These are phyloP conservation scores for Flaveria robusta DNA, from an alignment of 129 eudicot genomes.

Conservation along the genomic window DNA sequence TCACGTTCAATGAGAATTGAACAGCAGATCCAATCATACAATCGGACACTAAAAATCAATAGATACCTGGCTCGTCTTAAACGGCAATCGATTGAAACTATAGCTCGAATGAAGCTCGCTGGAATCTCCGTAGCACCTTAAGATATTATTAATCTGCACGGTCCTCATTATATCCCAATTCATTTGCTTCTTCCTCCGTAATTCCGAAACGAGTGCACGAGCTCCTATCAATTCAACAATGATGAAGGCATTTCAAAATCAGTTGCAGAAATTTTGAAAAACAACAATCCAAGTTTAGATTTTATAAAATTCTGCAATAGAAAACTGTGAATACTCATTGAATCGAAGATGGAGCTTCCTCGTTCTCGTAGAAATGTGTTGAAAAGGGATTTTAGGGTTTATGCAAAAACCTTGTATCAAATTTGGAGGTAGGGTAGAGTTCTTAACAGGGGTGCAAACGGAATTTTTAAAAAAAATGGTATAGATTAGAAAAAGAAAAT, in stretches of 20 bases:
- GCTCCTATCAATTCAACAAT: constrained; percentile 31
- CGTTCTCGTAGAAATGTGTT: constrained; percentile 23
- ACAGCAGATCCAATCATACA: background rate
- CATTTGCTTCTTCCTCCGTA: constrained; percentile 31
- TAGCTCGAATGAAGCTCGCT: constrained; percentile 14
- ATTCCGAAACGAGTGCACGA: constrained; percentile 27
- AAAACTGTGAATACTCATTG: constrained; percentile 27
- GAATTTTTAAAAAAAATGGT: too few species aligned
- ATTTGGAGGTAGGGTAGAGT: background rate
- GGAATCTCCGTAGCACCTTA: constrained; percentile 15
- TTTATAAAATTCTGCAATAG: background rate
- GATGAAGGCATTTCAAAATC: constrained; percentile 17
- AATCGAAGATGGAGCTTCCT: constrained; percentile 24
- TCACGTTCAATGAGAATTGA: too few species aligned
- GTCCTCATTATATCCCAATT: background rate
- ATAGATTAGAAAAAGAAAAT: too few species aligned
- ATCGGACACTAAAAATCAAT: background rate
- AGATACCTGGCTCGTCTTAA: constrained; percentile 12
- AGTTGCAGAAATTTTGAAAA: background rate
- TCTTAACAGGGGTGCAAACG: too few species aligned
- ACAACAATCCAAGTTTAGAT: background rate
- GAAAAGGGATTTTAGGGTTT: constrained; percentile 26
- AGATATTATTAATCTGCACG: constrained; percentile 1
- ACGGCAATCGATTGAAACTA: constrained; percentile 21
- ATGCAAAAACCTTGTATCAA: constrained; percentile 20